These are phyloP conservation scores for Sungouiozyma ichnusensis DNA, from an alignment of 805 yeast genomes.

Conservation along the genomic window DNA sequence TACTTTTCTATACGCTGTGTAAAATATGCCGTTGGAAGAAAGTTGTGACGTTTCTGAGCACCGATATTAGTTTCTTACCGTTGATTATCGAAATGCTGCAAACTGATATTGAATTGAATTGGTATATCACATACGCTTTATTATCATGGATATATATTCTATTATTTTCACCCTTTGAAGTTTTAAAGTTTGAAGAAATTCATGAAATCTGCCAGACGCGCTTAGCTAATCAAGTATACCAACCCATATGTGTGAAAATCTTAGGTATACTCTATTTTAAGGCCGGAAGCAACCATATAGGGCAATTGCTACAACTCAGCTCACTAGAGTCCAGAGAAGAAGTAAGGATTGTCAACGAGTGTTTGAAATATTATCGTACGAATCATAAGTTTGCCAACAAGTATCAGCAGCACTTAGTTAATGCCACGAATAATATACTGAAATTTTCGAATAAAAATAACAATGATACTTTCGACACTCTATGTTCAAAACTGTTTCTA, in stretches of 20 bases:
- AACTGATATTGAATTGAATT: conserved; percentile 9
- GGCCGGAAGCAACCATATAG: background rate
- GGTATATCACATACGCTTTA: conserved; percentile 42
- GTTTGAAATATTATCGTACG: background rate
- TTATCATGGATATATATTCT: conserved; percentile 66
- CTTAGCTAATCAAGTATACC: conserved; percentile 35
- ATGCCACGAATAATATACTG: background rate
- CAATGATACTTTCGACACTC: background rate
- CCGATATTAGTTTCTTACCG: conserved; percentile 44
- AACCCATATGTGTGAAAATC: conserved; percentile 24
- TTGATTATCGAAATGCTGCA: conserved; percentile 24
- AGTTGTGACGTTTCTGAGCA: conserved; percentile 47
- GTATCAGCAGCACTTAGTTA: background rate
- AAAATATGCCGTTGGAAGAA: conserved; percentile 60
- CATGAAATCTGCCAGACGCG: conserved; percentile 28
- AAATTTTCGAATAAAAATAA: background rate
- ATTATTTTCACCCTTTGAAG: conserved; percentile 62
- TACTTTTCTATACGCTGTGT: conserved; percentile 45
- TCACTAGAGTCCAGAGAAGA: background rate
- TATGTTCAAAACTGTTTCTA: conserved; percentile 14
- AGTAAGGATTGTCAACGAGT: too few species aligned
- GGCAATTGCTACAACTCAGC: background rate
- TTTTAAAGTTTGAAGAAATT: conserved; percentile 33
- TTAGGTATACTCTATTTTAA: background rate
- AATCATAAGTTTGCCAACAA: background rate